Evolutionary conservation across 2,329 filamentous ascomycete genomes (phyloP), one percentile per base, ranked within the genome.

Genomic region (Alternaria conjuncta): DNA sequence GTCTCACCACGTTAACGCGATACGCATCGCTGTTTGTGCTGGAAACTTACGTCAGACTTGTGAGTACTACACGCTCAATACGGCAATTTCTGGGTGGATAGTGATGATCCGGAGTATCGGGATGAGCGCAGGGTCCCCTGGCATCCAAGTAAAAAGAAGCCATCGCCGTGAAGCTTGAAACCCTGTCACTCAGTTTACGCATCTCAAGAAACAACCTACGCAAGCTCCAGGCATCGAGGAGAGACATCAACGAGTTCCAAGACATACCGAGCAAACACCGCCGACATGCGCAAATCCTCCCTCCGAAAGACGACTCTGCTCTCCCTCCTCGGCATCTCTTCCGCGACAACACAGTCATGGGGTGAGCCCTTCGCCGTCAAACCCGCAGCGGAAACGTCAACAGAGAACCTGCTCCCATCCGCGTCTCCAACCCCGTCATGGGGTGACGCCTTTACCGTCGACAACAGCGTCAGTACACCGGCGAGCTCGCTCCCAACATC

Each of bases 311-410:
- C 67, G 25, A 56, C 63, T 0, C 54, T 70, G 12, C 50, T 70
- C 44, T 67, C 69, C 44, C 61, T 72, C 28, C 51, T 71, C 7
- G 61, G 64, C 5, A 32, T 66, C 28, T 58, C 60, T 1, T 61
- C 36, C 20, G 57, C 64, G 2, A 63, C 71, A 63, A 70, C 64
- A 28, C 50, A 50, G 15, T 62, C 65, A 10, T 68, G 66, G 64
- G 61, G 64, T 26, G 57, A 67, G 15, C 67, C 70, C 4, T 72
- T 70, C 51, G 56, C 50, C 11, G 68, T 72, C 32, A 64, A 58
- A 32, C 64, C 23, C 63, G 65, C 55, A 61, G 55, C 25, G 64
- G 64, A 30, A 61, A 55, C 43, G 53, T 57, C 61, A 12, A 69
- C 65, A 15, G 61, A 65, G n/a, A 45, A 20, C 9, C 53, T 66